phyloP scores from a whole-genome alignment of 2,329 filamentous ascomycete genomes.

The Fusarium sp. region DNA sequence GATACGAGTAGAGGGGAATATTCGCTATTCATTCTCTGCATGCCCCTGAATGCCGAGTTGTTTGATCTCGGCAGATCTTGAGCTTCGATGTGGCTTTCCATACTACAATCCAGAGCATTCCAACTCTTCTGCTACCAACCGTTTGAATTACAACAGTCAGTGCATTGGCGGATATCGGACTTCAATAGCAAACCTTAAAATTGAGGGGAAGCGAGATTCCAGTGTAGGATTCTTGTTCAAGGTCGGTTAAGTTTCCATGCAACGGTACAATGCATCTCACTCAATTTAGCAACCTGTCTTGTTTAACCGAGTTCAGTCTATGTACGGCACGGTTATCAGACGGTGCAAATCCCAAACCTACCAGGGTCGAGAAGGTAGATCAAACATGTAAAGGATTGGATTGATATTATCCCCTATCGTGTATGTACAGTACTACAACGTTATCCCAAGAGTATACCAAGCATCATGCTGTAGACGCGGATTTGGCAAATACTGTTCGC shows the following conservation, averaged over 20 bases:
- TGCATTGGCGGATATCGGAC: background rate
- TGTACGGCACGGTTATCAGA: slow-evolving; percentile 8
- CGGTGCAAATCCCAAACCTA: background rate
- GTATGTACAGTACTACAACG: background rate
- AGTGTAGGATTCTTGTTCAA: background rate
- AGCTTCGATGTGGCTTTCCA: background rate
- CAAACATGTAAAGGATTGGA: background rate
- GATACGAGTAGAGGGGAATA: background rate
- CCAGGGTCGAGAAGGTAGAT: background rate
- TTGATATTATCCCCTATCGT: background rate
- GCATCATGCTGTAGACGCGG: too few relatives aligned
- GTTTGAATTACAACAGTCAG: background rate
- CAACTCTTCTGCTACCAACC: background rate
- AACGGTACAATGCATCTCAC: slow-evolving; percentile 15
- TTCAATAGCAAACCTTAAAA: background rate
- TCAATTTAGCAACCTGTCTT: background rate
- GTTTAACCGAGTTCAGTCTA: slow-evolving; percentile 18
- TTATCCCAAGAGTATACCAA: background rate
- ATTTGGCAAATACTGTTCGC: background rate
- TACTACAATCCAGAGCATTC: background rate
- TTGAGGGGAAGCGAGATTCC: slow-evolving; percentile 9
- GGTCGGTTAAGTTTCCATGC: slow-evolving; percentile 14
- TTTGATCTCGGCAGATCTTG: background rate
- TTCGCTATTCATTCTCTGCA: background rate
- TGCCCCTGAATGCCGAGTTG: too few relatives aligned